phyloP scores from a whole-genome alignment of 306 rosid species.

The Quercus ilex region DNA sequence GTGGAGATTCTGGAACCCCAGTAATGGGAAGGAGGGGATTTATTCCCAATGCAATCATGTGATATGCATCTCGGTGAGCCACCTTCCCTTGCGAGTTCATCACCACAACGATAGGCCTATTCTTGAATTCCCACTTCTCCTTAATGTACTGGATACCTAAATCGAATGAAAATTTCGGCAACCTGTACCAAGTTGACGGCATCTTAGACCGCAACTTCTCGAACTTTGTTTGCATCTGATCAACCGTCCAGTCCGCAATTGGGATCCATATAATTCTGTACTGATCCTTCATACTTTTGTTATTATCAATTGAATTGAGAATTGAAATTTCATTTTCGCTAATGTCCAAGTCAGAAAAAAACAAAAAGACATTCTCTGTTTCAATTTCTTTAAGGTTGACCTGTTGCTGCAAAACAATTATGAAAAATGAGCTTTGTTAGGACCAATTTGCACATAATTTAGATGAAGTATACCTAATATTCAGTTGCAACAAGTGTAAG shows the following conservation, averaged over 20 bases:
- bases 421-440: background rate
- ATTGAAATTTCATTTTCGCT: conserved; percentile 16
- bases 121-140: conserved; percentile 31
- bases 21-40: conserved; percentile 26
- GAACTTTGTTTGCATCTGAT: conserved; percentile 18
- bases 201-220: conserved; percentile 21
- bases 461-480: too few relatives aligned
- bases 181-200: conserved; percentile 39
- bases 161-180: background rate
- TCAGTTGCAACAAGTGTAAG: too few relatives aligned
- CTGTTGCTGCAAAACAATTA: background rate
- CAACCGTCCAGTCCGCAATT: conserved; percentile 22
- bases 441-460: too few relatives aligned
- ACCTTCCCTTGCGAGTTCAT: conserved; percentile 32
- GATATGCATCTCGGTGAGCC: conserved; percentile 28
- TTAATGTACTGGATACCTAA: conserved; percentile 27
- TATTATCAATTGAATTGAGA: conserved; percentile 22
- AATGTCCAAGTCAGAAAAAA: conserved; percentile 29
- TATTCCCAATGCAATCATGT: conserved; percentile 28
- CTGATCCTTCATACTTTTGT: background rate
- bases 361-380: conserved; percentile 22
- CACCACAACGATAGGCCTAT: conserved; percentile 30
- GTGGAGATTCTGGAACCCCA: too few relatives aligned
- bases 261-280: conserved; percentile 44
- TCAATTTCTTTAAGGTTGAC: conserved; percentile 12